phyloP scores from a whole-genome alignment of 2,329 filamentous ascomycete species.

The Mycosphaerella sp. region DNA sequence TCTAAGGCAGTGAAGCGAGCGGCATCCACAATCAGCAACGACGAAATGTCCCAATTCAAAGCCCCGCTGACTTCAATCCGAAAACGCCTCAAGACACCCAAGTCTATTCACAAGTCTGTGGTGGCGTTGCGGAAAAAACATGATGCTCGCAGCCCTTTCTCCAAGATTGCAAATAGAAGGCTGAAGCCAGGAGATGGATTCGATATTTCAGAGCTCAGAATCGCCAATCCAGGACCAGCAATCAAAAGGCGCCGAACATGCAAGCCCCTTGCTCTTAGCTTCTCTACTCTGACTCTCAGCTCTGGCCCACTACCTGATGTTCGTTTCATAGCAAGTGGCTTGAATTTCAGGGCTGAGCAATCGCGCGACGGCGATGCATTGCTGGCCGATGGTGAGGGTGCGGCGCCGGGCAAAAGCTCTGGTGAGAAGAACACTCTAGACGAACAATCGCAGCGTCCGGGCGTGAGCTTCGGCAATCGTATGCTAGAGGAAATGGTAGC shows the following conservation, averaged over 20 bases:
- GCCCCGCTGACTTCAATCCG: constrained; percentile 21
- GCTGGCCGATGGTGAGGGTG: background rate
- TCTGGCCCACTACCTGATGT: constrained; percentile 28
- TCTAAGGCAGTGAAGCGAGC: constrained; percentile 1
- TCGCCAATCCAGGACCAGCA: background rate
- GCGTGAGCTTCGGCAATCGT: constrained; percentile 21
- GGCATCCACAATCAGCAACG: background rate
- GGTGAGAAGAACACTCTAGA: too few relatives aligned
- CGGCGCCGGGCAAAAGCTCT: background rate
- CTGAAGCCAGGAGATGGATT: constrained; percentile 22
- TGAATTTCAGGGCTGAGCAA: constrained; percentile 6
- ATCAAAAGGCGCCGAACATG: background rate
- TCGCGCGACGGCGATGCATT: background rate
- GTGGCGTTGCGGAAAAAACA: constrained; percentile 14
- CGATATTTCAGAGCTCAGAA: constrained; percentile 18
- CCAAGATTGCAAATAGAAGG: background rate
- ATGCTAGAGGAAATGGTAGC: constrained; percentile 17
- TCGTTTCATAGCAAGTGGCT: constrained; percentile 16
- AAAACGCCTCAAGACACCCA: constrained; percentile 22
- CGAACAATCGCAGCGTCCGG: background rate
- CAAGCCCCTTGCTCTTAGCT: constrained; percentile 9
- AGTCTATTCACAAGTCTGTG: constrained; percentile 20
- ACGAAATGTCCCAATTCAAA: constrained; percentile 2
- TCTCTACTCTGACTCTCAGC: constrained; percentile 19
- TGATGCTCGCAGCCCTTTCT: constrained; percentile 8